Percentiles rank a stretch among this genome's conserved stretches.
These are phyloP conservation scores for Retiboletus flavoniger DNA, from an alignment of 1,284 basidiomycete species.

Conservation along the genomic window DNA sequence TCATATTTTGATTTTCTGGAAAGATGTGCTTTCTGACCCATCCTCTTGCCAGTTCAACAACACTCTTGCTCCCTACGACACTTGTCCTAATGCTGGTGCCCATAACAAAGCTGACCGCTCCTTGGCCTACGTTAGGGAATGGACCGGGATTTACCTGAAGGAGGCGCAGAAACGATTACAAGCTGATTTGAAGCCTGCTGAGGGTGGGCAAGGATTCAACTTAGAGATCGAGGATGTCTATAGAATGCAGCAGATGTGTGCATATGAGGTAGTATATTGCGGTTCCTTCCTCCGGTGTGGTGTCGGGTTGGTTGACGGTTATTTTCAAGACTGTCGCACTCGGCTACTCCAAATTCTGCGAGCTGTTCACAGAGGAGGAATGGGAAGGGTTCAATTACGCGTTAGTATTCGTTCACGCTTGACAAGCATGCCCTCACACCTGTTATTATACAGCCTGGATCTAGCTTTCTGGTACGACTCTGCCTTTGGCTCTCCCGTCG, in stretches of 20 bases:
- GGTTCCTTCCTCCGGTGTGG: not conserved
- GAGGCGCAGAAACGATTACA: slow-evolving; percentile 66
- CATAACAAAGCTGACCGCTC: slow-evolving; percentile 55
- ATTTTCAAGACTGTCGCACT: slow-evolving; percentile 76
- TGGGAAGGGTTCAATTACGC: slow-evolving; percentile 88
- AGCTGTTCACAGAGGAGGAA: slow-evolving; percentile 85
- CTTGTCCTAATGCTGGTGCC: slow-evolving; percentile 55
- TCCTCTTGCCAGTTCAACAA: slow-evolving; percentile 29
- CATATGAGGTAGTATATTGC: slow-evolving; percentile 67
- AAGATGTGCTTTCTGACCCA: not conserved
- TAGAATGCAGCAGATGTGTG: slow-evolving; percentile 75
- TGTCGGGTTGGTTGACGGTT: not conserved
- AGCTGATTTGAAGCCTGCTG: slow-evolving; percentile 35
- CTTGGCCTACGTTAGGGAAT: slow-evolving; percentile 53
- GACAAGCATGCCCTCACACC: not conserved
- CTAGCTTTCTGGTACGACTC: slow-evolving; percentile 63
- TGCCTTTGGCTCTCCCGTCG: slow-evolving; percentile 75
- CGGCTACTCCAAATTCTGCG: slow-evolving; percentile 88
- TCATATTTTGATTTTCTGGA: not conserved
- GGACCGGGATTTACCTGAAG: slow-evolving; percentile 71
- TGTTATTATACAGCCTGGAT: slow-evolving; percentile 5
- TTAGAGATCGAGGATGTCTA: slow-evolving; percentile 72
- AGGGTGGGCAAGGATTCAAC: slow-evolving; percentile 62
- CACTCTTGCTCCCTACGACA: slow-evolving; percentile 30
- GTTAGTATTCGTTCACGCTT: slow-evolving; percentile 39